Evolutionary conservation across 805 yeast species (phyloP), one percentile per base, ranked within the genome.

Genomic region (Myxozyma monticola): DNA sequence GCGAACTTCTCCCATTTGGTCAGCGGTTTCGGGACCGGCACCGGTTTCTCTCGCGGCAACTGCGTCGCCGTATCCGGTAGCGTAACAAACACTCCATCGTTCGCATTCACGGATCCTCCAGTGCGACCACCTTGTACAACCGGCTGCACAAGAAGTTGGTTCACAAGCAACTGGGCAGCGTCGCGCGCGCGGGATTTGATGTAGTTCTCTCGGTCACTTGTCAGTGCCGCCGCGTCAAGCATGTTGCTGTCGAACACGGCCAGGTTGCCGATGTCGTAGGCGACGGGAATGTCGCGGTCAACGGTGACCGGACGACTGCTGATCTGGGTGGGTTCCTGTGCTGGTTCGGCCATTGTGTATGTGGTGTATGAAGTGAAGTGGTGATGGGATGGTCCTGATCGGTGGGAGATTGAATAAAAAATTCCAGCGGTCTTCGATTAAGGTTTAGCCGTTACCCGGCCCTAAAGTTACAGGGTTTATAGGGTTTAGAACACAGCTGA

Each of bases 1-100:
- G 99, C 99, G 75, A 93, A 93, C 65, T 79, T 78, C 73, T 93
- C 96, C 99, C 99, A 93, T 73, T 84, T 89, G 59, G 99, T 90
- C 62, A 83, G 86, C 48, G 91, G 84, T 74, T 88, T 93, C 47
- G 87, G 82, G 71, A 89, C 90, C 51, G 99, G 99, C 62, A 93
- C 71, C 41, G 96, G 83, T 73, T 93, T 93, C 69, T 93, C 99
- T 76, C 99, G 79, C 48, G 99, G 99, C 57, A 90, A 75, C 51
- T 72, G 78, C 17, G 95, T 84, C 14, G 77, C 69, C 21, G 96
- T 95, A 48, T 80, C 88, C 29, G 99, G 98, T 54, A 93, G 76
- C 63, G 78, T 81, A 46, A 93, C 80, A 56, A 91, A 78, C 8
- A 96, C 83, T 10, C 95, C 79, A 65, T 76, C 80, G 51, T 65